Evolutionary conservation across 2,329 filamentous ascomycete genomes (phyloP), one percentile per base, ranked within the genome.

Genomic region (Anthostomella pinea): DNA sequence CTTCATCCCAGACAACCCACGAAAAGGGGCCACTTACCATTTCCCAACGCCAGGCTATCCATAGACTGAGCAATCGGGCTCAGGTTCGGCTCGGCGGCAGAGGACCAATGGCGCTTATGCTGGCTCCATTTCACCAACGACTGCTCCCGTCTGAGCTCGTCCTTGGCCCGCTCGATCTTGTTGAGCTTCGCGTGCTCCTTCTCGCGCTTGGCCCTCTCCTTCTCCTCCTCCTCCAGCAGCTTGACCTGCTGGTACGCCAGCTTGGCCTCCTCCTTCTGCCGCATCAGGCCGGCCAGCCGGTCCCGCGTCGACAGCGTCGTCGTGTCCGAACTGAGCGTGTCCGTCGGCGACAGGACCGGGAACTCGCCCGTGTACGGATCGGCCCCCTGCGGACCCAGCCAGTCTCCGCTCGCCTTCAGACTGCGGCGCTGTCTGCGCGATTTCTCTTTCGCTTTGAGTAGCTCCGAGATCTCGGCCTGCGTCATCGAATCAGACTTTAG

Each of bases 291-390:
- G 4, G 50, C 47, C 11, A 69, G 52, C 21, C 51, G 60, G 26
- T 54, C 49, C 21, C 59, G 58, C 6, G 54, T 52, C 30, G 47
- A 59, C 52, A 29, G 52, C 18, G 39, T 30, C 4, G 54, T 59
- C 38, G 65, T 67, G 18, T 63, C 62, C 1, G 69, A 70, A 41
- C 69, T 74, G 10, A 65, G 63, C 3, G 70, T 57, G 16, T 51
- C 52, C 15, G 54, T 70, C 6, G 71, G 69, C 4, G 71, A 75
- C 23, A 76, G 58, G 10, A 72, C 56, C 39, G 78, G 70, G 31
- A 70, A 67, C 43, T 70, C 62, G 5, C 77, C 74, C 1, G 77
- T 79, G 26, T 66, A 59, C 0, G 77, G 77, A 48, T 81, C 79
- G 35, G 74, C 63, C 3, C 77, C 77, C 39, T 77, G 74, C 2